Conservation (phyloP, 2,329 filamentous ascomycete genomes). For the Teratosphaeria nubilosa region DNA sequence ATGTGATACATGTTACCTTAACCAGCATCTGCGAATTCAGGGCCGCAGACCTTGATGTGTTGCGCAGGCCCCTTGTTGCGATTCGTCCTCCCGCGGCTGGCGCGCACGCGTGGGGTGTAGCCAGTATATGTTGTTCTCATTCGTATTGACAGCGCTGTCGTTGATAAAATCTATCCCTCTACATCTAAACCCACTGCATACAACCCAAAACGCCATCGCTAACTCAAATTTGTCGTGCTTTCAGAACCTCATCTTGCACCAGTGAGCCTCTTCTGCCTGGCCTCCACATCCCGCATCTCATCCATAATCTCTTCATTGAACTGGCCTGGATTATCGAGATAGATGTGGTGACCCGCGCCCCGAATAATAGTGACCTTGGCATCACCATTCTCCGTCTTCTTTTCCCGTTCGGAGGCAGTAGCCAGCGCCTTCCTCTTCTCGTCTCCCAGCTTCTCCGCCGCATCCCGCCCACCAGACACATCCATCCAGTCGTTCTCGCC, state of each 20-base stretch:
- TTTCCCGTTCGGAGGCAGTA: conserved; percentile 55
- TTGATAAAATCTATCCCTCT: too few species aligned
- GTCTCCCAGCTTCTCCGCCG: conserved; percentile 67
- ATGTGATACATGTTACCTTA: background rate
- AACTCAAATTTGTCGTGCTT: background rate
- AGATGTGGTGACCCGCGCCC: conserved; percentile 62
- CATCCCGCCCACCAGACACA: conserved; percentile 69
- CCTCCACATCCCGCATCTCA: conserved; percentile 56
- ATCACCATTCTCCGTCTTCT: conserved; percentile 61
- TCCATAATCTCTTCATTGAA: conserved; percentile 56
- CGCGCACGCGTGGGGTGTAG: too few species aligned
- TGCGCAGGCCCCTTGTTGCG: background rate
- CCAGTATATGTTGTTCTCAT: too few species aligned
- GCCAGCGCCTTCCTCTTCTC: conserved; percentile 52
- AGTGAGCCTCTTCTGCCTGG: conserved; percentile 23
- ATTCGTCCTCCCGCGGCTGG: background rate
- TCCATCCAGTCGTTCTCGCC: conserved; percentile 99
- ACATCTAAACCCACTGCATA: background rate
- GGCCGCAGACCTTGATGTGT: background rate
- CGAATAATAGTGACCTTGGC: conserved; percentile 73
- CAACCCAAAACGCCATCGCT: background rate
- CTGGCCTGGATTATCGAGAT: conserved; percentile 59
- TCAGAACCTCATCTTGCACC: background rate
- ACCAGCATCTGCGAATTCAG: background rate
- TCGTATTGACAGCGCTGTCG: too few species aligned